Base-by-base conservation (phyloP, 345 rosid species). In the Turritis glabra region DNA sequence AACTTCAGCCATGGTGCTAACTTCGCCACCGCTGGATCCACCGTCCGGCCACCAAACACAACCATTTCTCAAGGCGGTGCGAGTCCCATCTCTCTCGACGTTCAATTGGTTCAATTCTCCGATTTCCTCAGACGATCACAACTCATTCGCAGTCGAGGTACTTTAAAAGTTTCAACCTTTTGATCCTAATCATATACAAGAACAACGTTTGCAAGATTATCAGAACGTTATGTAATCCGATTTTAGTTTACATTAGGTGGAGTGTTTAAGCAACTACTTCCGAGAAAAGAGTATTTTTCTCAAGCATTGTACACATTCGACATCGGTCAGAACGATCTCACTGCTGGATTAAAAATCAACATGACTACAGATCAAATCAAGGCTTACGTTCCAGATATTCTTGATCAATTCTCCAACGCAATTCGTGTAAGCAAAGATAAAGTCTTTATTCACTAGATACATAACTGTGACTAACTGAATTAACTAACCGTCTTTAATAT, bases 1-100 rank as follows among this genome's bases (percentile, higher is more conserved):
- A 93, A 89, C 67, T 89, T 85, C 77, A 90, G 88, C 76, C 90
- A 90, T 56, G 98, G 97, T 50, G 93, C 87, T 26, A 90, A 90
- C 43, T 93, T 90, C 47, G 97, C 96, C 18, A 89, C 93, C 3
- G 93, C 90, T 14, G 96, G 93, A 3, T 85, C 97, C 53, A 84
- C 97, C 59, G 52, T 89, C 23, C 73, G 90, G 2, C 90, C 88
- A 29, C 90, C 77, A 22, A 86, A 84, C 85, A 65, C 85, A 8
- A 88, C 91, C 58, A 79, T 74, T 26, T 65, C 77, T 13, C 89
- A 88, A 53, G 58, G 87, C 58, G 98, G 93, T 14, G 72, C 59
- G n/a, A 89, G 92, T 57, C 96, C 98, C 4, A 75, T 93, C 40
- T 86, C 91, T 12, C 77, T 93, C 18, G 80, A 86, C n/a, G 88